These are phyloP conservation scores for Ophiocordyceps australis DNA, from an alignment of 2,329 filamentous ascomycete species.

Conservation along the genomic window DNA sequence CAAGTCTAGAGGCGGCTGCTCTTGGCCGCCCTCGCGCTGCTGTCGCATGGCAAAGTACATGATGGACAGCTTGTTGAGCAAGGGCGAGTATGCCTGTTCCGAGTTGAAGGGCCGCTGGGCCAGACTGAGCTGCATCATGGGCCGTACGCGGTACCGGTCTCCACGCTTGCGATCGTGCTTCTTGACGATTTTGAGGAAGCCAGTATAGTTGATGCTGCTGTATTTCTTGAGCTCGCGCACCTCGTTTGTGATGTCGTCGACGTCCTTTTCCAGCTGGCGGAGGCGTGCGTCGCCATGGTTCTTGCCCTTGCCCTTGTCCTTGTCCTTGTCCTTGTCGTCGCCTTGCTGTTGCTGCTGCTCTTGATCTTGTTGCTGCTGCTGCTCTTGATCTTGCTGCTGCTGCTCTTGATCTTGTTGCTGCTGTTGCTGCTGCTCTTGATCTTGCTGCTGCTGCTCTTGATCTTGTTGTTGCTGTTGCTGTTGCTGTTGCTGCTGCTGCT, in stretches of 20 bases:
- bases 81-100: slow-evolving; percentile 70
- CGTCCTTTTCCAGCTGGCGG: slow-evolving; percentile 56
- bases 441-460: no score
- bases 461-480: no score
- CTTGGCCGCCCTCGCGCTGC: slow-evolving; percentile 49
- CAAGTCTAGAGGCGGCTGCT: slow-evolving; percentile 23
- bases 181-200: slow-evolving; percentile 95
- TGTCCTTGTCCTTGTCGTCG: slow-evolving; percentile 25
- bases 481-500: no score
- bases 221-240: slow-evolving; percentile 89
- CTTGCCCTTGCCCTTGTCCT: slow-evolving; percentile 1
- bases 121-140: slow-evolving; percentile 79
- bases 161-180: slow-evolving; percentile 95
- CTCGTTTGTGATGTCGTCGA: slow-evolving; percentile 78
- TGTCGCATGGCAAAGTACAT: slow-evolving; percentile 94
- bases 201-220: slow-evolving; percentile 91
- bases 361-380: no score
- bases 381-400: no score
- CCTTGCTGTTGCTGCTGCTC: no score
- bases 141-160: slow-evolving; percentile 69
- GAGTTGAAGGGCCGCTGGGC: slow-evolving; percentile 88
- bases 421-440: no score
- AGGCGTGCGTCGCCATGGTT: slow-evolving; percentile 22
- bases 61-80: slow-evolving; percentile 78
- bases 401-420: no score